Evolutionary conservation across 805 yeast genomes (phyloP), one percentile per base, ranked within the genome.

Genomic region (Hanseniaspora hatyaiensis): DNA sequence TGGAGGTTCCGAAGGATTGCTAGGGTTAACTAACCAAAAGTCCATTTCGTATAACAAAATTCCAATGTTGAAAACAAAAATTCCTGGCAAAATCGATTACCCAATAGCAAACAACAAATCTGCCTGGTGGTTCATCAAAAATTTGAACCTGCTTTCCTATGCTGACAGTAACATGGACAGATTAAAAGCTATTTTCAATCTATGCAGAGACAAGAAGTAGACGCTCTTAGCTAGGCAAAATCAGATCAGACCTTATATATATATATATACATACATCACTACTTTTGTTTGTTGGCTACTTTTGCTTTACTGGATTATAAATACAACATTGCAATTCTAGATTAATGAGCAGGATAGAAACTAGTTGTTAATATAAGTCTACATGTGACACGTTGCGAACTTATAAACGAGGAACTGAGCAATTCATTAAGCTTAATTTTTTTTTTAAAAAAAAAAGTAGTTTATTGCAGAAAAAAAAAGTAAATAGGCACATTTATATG

Each of bases 1-100:
- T 67, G 95, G 96, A 19, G 99, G 99, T 40, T 95, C 82, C 60
- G 99, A 92, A 69, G 99, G 99, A 1, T 70, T 92, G 36, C 75
- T 85, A 34, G 96, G 96, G 0, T 68, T 92, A 38, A 89, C 97
- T 62, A 72, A 78, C 49, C 83, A 86, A 47, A 92, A 92, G 60
- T 78, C 94, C 37, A 75, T 92, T 3, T 87, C 95, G 51, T 82
- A 75, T 68, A 97, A 92, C 65, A 78, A 75, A 53, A 73, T 81
- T 39, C 78, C 89, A 20, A 75, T 85, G 54, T 70, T 92, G 12
- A 77, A 87, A 6, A 83, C 94, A 1, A 71, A 76, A 41, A 87
- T 92, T 33, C 99, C 99, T 2, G 75, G 77, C 32, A 86, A 89
- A 1, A 66, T 92, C 42, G 97, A 92, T 62, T 92, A 92, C 59